phyloP scores from a whole-genome alignment of 2,329 filamentous ascomycete genomes.

The Scedosporium aurantiacum region DNA sequence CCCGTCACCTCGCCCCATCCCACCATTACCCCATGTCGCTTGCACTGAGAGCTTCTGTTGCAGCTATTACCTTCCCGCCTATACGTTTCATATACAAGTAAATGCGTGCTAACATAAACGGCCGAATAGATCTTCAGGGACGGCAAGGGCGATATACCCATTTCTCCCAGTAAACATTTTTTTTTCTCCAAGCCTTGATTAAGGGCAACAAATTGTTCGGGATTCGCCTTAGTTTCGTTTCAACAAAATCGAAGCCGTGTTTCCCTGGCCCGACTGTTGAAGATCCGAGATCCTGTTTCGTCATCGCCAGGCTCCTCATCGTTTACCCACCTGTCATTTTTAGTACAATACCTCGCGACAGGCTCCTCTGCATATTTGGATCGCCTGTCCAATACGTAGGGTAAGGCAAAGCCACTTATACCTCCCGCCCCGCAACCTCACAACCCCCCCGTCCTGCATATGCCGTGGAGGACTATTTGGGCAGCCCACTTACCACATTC shows the following conservation, averaged over 20 bases:
- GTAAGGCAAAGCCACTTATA: conserved; percentile 20
- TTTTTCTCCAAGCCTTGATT: background rate
- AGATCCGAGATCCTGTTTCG: background rate
- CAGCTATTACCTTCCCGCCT: background rate
- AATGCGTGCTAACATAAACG: background rate
- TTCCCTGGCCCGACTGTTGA: background rate
- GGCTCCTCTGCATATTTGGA: conserved; percentile 10
- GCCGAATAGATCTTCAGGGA: background rate
- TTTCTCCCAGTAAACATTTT: background rate
- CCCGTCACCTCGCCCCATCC: background rate
- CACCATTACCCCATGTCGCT: background rate
- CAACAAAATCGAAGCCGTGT: background rate
- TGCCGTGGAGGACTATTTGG: conserved; percentile 44
- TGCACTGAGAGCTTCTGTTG: background rate
- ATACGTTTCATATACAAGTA: background rate
- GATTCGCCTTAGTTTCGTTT: background rate
- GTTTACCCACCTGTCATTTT: background rate
- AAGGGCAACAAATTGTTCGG: background rate
- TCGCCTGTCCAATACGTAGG: conserved; percentile 1
- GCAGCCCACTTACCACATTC: conserved; percentile 39
- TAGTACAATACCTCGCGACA: background rate
- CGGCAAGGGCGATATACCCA: background rate
- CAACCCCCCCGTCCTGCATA: conserved; percentile 44
- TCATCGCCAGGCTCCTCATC: background rate
- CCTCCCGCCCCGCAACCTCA: conserved; percentile 25